Percentiles rank a stretch among this genome's conserved stretches.
These are phyloP conservation scores for Epichloe gansuensis DNA, from an alignment of 2,329 filamentous ascomycete genomes.

Conservation along the genomic window DNA sequence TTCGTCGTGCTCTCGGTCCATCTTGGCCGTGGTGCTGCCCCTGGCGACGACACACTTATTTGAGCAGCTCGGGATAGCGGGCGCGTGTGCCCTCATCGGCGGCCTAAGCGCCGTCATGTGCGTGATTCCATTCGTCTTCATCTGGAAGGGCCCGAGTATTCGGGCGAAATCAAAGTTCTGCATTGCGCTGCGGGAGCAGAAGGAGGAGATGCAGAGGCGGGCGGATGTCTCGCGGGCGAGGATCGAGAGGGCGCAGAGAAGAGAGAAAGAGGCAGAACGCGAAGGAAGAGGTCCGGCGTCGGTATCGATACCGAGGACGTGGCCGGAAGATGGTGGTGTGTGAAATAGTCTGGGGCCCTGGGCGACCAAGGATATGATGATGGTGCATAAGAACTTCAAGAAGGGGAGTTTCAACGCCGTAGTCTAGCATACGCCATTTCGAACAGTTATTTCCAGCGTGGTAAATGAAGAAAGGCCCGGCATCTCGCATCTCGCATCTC, in stretches of 20 bases:
- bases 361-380: too few relatives aligned
- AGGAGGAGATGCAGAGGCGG: constrained; percentile 31
- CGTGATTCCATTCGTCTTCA: constrained; percentile 37
- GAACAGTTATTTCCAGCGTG: too few relatives aligned
- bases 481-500: too few relatives aligned
- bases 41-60: constrained; percentile 42
- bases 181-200: constrained; percentile 41
- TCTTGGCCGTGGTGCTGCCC: constrained; percentile 66
- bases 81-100: constrained; percentile 38
- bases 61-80: constrained; percentile 29
- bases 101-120: constrained; percentile 38
- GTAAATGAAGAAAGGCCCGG: too few relatives aligned
- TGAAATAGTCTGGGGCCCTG: too few relatives aligned
- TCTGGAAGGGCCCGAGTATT: constrained; percentile 42
- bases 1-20: constrained; percentile 83
- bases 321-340: too few relatives aligned
- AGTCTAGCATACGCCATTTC: too few relatives aligned
- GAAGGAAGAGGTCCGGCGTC: not conserved
- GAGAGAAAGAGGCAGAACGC: constrained; percentile 11
- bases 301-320: too few relatives aligned
- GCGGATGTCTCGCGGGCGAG: constrained; percentile 24
- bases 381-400: too few relatives aligned
- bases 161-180: constrained; percentile 48
- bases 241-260: constrained; percentile 11
- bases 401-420: too few relatives aligned